Conservation (phyloP, 164 flowering plant species). For the Kalanchoe fedtschenkoi region DNA sequence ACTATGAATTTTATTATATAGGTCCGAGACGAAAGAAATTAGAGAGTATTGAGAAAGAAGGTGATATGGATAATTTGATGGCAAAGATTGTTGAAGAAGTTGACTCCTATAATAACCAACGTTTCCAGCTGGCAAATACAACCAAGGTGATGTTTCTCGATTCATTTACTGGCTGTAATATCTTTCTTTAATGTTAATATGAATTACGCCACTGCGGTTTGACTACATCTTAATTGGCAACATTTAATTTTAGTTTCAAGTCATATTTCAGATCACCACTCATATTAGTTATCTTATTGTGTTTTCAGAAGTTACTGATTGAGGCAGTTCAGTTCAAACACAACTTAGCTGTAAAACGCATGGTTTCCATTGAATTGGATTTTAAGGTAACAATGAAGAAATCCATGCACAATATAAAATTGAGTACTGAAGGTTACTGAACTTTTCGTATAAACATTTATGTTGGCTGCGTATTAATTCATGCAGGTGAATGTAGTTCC, state of each 20-base stretch:
- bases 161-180: conserved; percentile 5
- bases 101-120: conserved; percentile 33
- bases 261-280: not conserved
- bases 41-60: conserved; percentile 50
- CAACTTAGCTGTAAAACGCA: conserved; percentile 46
- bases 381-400: conserved; percentile 44
- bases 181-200: not conserved
- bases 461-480: not conserved
- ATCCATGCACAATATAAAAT: not conserved
- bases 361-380: conserved; percentile 64
- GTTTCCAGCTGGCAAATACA: conserved; percentile 38
- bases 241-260: not conserved
- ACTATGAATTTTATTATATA: conserved; percentile 10
- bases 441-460: not conserved
- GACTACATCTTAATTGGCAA: too few species aligned
- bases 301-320: conserved; percentile 45
- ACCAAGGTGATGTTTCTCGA: conserved; percentile 44
- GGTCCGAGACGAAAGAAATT: conserved; percentile 56
- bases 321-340: conserved; percentile 51
- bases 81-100: conserved; percentile 49
- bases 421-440: not conserved
- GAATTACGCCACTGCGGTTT: not conserved
- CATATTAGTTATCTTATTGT: not conserved
- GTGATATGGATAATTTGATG: conserved; percentile 37
- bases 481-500: not conserved